These are phyloP conservation scores for Ogataea zsoltii DNA, from an alignment of 805 yeast species.

Conservation along the genomic window DNA sequence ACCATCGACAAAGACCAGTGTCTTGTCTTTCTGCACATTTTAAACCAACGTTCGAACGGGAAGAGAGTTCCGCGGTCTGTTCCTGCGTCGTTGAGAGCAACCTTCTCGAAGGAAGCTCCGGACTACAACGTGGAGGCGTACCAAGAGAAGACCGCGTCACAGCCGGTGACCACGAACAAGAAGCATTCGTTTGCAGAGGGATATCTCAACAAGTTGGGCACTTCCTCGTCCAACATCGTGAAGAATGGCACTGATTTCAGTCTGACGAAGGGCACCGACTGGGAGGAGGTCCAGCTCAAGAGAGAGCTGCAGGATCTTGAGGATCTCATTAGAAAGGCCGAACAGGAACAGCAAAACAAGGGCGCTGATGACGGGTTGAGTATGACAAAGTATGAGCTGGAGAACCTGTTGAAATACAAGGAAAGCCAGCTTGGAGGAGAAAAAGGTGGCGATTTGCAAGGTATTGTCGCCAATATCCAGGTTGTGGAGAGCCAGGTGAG, in stretches of 20 bases:
- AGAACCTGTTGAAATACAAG: conserved; percentile 79
- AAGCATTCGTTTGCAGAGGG: conserved; percentile 51
- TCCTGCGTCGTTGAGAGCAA: conserved; percentile 89
- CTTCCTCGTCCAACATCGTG: conserved; percentile 31
- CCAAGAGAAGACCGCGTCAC: conserved; percentile 15
- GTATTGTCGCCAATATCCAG: conserved; percentile 61
- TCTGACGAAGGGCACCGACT: conserved; percentile 74
- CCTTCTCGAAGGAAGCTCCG: conserved; percentile 83
- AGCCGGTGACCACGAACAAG: conserved; percentile 12
- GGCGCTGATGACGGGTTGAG: conserved; percentile 31
- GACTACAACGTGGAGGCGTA: conserved; percentile 52
- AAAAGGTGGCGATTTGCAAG: conserved; percentile 42
- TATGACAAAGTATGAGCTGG: conserved; percentile 61
- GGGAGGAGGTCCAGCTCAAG: conserved; percentile 87
- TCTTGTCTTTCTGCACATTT: conserved; percentile 82
- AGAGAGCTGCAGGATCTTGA: conserved; percentile 79
- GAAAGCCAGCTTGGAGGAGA: conserved; percentile 52
- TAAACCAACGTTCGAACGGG: conserved; percentile 81
- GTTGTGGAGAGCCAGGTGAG: conserved; percentile 76
- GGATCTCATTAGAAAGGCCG: conserved; percentile 57
- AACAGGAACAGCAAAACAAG: conserved; percentile 43
- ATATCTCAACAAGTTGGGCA: conserved; percentile 59
- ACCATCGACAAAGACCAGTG: conserved; percentile 94
- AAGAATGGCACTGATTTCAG: conserved; percentile 68
- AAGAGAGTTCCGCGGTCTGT: conserved; percentile 88